Evolutionary conservation across 257 asterid species (phyloP).

Genomic region (Solanum stenotomum): DNA sequence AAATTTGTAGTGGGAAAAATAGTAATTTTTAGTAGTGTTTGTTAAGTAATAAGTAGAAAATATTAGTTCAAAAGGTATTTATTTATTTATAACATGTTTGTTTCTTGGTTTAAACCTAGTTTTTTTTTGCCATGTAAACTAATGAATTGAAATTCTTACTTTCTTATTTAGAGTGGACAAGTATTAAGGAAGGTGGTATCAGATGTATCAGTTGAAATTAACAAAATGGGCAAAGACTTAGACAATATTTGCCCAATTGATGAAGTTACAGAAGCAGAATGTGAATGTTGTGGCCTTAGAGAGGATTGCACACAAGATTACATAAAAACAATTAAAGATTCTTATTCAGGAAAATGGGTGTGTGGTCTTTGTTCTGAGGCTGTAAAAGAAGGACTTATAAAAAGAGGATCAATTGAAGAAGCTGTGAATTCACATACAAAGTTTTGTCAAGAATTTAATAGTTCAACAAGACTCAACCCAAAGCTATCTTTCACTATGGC

Average conservation of each 20-base stretch:
- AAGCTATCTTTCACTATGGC: slow-evolving; percentile 73
- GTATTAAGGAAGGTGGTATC: slow-evolving; percentile 25
- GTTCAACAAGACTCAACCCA: slow-evolving; percentile 66
- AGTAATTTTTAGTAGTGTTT: no score
- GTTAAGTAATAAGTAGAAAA: no score
- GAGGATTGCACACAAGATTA: slow-evolving; percentile 81
- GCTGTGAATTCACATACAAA: slow-evolving; percentile 63
- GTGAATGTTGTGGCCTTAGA: slow-evolving; percentile 86
- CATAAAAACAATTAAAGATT: slow-evolving; percentile 40
- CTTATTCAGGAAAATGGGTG: slow-evolving; percentile 46
- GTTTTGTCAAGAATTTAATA: slow-evolving; percentile 61
- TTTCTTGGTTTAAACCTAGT: neutral
- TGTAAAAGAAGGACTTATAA: slow-evolving; percentile 62
- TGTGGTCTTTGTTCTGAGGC: slow-evolving; percentile 93
- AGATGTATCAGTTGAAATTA: slow-evolving; percentile 56
- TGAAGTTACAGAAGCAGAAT: slow-evolving; percentile 68
- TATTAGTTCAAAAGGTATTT: no score
- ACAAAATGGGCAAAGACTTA: neutral
- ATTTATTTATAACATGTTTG: neutral
- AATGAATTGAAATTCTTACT: neutral
- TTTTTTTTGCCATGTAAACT: neutral
- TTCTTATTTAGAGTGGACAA: neutral
- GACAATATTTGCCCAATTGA: slow-evolving; percentile 33
- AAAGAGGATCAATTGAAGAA: slow-evolving; percentile 30
- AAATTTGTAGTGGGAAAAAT: no score